phyloP scores from a whole-genome alignment of 2,329 filamentous ascomycete genomes.

The Rhynchosporium agropyri region DNA sequence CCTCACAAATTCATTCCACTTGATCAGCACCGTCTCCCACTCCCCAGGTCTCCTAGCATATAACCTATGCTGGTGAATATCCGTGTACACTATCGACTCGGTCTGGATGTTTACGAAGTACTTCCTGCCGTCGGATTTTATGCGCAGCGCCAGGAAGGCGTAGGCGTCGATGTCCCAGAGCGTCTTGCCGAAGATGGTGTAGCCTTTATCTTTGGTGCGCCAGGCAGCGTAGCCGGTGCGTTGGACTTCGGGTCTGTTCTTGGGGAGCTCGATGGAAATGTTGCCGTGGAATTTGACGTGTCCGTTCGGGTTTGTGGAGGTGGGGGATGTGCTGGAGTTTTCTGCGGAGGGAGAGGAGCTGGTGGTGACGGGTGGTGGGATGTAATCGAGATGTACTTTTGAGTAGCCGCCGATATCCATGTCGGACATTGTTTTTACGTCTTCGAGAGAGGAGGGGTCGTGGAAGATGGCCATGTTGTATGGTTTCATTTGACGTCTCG shows the following conservation, averaged over 20 bases:
- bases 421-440: conserved; percentile 82
- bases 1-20: conserved; percentile 89
- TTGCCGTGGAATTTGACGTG: conserved; percentile 83
- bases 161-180: conserved; percentile 92
- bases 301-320: conserved; percentile 45
- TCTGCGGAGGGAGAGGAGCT: conserved; percentile 24
- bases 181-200: conserved; percentile 82
- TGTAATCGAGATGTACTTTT: conserved; percentile 65
- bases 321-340: neutral
- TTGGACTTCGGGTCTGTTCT: conserved; percentile 71
- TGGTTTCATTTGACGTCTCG: conserved; percentile 66
- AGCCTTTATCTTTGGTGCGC: conserved; percentile 74
- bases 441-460: conserved; percentile 48
- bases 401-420: conserved; percentile 86
- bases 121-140: conserved; percentile 87
- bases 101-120: conserved; percentile 97
- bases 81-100: conserved; percentile 89
- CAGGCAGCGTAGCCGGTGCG: conserved; percentile 88
- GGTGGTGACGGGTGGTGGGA: conserved; percentile 36
- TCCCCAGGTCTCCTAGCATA: conserved; percentile 77
- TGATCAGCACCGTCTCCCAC: conserved; percentile 95
- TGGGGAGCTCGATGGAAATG: conserved; percentile 84
- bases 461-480: conserved; percentile 68
- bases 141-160: conserved; percentile 79
- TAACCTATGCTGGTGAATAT: conserved; percentile 91